Evolutionary conservation across 495 filamentous ascomycete genomes (phyloP), one percentile per base, ranked within the genome.

Genomic region (Penicillium desertorum): DNA sequence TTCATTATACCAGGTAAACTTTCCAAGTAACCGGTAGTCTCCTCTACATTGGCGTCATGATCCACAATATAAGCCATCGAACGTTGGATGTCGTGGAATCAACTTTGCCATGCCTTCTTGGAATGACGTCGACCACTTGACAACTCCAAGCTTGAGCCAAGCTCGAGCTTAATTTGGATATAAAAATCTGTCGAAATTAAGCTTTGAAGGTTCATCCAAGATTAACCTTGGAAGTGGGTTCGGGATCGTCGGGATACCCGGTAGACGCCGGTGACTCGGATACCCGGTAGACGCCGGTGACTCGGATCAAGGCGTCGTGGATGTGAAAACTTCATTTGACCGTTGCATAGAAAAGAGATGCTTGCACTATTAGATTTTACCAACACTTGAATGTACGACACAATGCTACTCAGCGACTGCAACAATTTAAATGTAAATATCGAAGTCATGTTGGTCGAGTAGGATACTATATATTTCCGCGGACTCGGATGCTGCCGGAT

Each of bases 81-180:
- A 36, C 34, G 22, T 17, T 12, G 11, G 14, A 32, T 9, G 23
- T 27, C 2, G 16, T 36, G 43, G 34, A 44, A 39, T 27, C 50
- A 25, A 42, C 20, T 46, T 55, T 3, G 14, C 14, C n/a, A 20
- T 39, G 10, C 27, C 22, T 10, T 37, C 0, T 12, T 14, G 2
- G 5, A 9, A 30, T 55, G 53, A 55, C 53, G 53, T 55, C 20
- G 23, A 55, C 53, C n/a, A 47, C 44, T 55, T 36, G 17, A 19
- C 2, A 4, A 19, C n/a, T 25, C 51, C 32, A 14, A n/a, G 5
- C 9, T 17, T 16, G 16, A 3, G 19, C 5, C 16, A 3, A 10
- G n/a, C 27, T 29, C 6, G 1, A 29, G 7, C 27, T 4, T 27
- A 7, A 1, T 22, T 32, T 43, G 7, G n/a, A 41, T 53, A 29